A percentile compares a stretch with the other conserved stretches of the same genome.
phyloP scores from a whole-genome alignment of 345 rosid species.

The Cardamine resedifolia region DNA sequence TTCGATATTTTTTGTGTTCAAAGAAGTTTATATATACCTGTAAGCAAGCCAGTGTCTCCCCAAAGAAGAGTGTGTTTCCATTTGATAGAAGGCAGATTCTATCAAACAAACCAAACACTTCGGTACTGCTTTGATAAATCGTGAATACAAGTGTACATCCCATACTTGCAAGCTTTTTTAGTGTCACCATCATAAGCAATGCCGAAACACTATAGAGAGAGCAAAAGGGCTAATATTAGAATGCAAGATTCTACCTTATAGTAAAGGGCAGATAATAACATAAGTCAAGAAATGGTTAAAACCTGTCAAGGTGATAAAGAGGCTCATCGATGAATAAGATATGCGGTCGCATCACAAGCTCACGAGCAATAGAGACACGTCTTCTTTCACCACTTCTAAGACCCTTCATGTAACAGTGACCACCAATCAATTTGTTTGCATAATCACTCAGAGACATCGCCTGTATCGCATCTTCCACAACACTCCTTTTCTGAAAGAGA shows the following conservation, averaged over 20 bases:
- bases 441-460: conserved; percentile 93
- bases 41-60: conserved; percentile 97
- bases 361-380: conserved; percentile 95
- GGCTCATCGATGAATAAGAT: conserved; percentile 93
- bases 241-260: background rate
- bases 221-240: background rate
- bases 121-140: conserved; percentile 92
- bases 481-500: conserved; percentile 80
- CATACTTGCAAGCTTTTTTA: conserved; percentile 93
- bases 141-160: conserved; percentile 96
- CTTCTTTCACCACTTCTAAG: conserved; percentile 92
- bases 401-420: conserved; percentile 96
- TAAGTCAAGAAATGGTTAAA: conserved; percentile 9
- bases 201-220: conserved; percentile 76
- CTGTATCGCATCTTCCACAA: conserved; percentile 97
- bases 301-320: conserved; percentile 98
- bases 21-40: conserved; percentile 50
- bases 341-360: conserved; percentile 96
- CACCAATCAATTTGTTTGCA: conserved; percentile 94
- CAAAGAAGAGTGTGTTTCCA: conserved; percentile 95
- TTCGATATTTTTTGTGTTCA: background rate
- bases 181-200: conserved; percentile 98
- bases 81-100: conserved; percentile 95
- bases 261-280: background rate
- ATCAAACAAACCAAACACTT: conserved; percentile 99